These are phyloP conservation scores for Castanea mollissima DNA, from an alignment of 306 rosid species.

Conservation along the genomic window DNA sequence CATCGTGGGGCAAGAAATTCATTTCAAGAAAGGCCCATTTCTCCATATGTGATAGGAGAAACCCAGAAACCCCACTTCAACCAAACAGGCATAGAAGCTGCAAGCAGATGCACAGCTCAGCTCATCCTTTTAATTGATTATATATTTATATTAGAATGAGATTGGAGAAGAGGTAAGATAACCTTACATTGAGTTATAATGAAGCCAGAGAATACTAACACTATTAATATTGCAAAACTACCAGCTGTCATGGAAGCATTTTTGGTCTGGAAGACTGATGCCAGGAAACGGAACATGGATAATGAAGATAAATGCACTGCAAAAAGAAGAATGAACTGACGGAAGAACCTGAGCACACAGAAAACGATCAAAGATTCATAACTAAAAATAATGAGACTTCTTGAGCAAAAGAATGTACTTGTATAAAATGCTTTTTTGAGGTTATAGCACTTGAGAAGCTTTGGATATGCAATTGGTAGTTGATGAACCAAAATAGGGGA, in stretches of 20 bases:
- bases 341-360: slow-evolving; percentile 33
- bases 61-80: slow-evolving; percentile 35
- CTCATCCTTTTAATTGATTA: neutral
- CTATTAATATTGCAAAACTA: slow-evolving; percentile 1
- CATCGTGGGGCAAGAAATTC: slow-evolving; percentile 34
- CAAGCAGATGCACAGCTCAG: neutral
- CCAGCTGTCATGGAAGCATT: slow-evolving; percentile 29
- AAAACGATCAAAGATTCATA: neutral
- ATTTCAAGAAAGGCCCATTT: slow-evolving; percentile 29
- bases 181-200: slow-evolving; percentile 24
- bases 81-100: slow-evolving; percentile 42
- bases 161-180: neutral
- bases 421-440: neutral
- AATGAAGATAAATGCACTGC: slow-evolving; percentile 24
- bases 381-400: neutral
- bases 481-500: too few species aligned
- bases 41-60: slow-evolving; percentile 36
- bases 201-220: slow-evolving; percentile 33
- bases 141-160: neutral
- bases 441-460: too few species aligned
- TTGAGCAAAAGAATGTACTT: neutral
- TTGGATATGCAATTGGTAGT: too few species aligned
- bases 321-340: slow-evolving; percentile 35
- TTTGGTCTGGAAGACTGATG: slow-evolving; percentile 22
- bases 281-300: slow-evolving; percentile 40